Evolutionary conservation across 495 filamentous ascomycete genomes (phyloP).

Genomic region (Talaromyces wortmannii): DNA sequence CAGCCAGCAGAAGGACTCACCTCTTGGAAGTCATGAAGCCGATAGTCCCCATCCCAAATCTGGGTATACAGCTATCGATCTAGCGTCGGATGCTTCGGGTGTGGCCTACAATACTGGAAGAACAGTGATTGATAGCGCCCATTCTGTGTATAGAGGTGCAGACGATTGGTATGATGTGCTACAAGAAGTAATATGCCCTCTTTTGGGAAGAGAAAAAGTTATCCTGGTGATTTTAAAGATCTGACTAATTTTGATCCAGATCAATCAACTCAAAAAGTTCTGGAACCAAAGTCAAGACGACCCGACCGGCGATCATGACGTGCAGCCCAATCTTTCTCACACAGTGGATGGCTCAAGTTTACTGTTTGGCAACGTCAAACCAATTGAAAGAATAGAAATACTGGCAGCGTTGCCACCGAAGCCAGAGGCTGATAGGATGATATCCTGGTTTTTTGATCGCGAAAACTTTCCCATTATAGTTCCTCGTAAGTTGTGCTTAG

Average conservation of each 20-base stretch:
- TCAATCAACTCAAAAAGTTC: constrained; percentile 3
- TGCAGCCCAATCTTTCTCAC: background rate
- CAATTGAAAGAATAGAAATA: constrained; percentile 1
- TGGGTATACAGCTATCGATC: background rate
- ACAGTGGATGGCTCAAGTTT: constrained; percentile 4
- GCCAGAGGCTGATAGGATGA: background rate
- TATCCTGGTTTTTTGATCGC: constrained; percentile 3
- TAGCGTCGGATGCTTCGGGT: background rate
- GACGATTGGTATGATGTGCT: constrained; percentile 7
- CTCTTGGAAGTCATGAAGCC: background rate
- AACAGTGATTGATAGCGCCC: background rate
- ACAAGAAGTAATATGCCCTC: background rate
- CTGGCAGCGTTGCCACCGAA: background rate
- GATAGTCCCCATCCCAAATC: background rate
- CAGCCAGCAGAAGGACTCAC: background rate
- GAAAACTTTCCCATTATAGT: background rate
- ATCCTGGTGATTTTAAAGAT: background rate
- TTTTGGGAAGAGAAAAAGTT: background rate
- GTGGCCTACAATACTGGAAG: background rate
- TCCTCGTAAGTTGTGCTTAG: background rate
- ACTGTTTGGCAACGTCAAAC: constrained; percentile 1
- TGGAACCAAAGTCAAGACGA: constrained; percentile 4
- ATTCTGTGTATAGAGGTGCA: constrained; percentile 3
- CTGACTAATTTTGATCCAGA: background rate
- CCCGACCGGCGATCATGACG: background rate